A percentile compares a stretch with the other conserved stretches of the same genome.
These are phyloP conservation scores for Blastobotrys chiropterorum DNA, from an alignment of 805 yeast genomes.

Conservation along the genomic window DNA sequence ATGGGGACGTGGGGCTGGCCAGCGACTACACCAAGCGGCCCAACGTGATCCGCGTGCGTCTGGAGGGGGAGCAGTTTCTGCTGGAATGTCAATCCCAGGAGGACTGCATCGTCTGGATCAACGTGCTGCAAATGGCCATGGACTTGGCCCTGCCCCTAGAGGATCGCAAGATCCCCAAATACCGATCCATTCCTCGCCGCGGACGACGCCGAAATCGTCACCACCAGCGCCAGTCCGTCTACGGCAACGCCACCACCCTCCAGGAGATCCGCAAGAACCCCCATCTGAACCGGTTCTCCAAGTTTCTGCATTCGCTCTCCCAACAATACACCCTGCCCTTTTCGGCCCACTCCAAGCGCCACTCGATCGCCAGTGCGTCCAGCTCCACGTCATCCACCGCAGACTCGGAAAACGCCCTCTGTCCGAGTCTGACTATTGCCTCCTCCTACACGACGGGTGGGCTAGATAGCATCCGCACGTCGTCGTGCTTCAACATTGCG, in stretches of 20 bases:
- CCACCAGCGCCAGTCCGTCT: neutral
- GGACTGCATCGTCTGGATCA: constrained; percentile 74
- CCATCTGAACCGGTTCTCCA: neutral
- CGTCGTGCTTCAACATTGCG: neutral
- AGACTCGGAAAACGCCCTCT: neutral
- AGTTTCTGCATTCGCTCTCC: neutral
- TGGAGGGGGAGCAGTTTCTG: constrained; percentile 78
- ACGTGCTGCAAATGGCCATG: constrained; percentile 64
- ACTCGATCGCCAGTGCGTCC: neutral
- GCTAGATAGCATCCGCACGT: neutral
- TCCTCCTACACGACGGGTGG: neutral
- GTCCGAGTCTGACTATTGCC: constrained; percentile 2
- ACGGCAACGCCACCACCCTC: constrained; percentile 1
- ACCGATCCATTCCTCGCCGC: constrained; percentile 75
- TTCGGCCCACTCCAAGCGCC: neutral
- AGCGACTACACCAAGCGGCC: constrained; percentile 70
- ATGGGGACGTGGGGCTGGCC: constrained; percentile 79
- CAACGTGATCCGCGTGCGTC: constrained; percentile 65
- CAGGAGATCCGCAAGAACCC: neutral
- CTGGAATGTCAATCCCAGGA: constrained; percentile 56
- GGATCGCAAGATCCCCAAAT: constrained; percentile 64
- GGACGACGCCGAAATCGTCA: constrained; percentile 40
- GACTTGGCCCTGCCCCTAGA: constrained; percentile 74
- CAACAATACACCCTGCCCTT: neutral
- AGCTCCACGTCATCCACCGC: neutral